A percentile compares a stretch with the other conserved stretches of the same genome.
phyloP scores from a whole-genome alignment of 495 filamentous ascomycete species.

The Pseudoneurospora amorphoporcata region DNA sequence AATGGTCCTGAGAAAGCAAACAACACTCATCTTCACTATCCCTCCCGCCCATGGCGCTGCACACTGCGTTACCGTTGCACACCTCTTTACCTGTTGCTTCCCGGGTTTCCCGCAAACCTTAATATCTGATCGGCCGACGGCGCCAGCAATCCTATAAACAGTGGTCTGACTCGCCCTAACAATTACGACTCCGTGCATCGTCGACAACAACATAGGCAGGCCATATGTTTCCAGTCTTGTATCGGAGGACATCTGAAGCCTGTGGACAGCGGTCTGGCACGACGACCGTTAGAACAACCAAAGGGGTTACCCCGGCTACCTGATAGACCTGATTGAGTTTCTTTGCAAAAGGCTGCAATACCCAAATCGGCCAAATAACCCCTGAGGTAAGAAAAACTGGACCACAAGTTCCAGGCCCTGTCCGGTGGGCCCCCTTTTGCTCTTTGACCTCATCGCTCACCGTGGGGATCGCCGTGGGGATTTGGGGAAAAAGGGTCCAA shows the following conservation, averaged over 20 bases:
- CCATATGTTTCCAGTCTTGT: not conserved
- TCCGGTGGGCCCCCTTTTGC: not conserved
- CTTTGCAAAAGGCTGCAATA: not conserved
- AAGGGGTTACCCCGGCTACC: not conserved
- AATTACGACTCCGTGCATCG: not conserved
- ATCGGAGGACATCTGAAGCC: not conserved
- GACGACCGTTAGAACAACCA: not conserved
- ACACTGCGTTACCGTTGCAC: not conserved
- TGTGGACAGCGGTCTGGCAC: not conserved
- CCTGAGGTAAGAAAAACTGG: not conserved
- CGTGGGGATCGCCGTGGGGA: not conserved
- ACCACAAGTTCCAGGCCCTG: not conserved
- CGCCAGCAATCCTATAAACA: not conserved
- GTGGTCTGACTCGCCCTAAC: not conserved
- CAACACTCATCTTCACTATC: not conserved
- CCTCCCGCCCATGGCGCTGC: not conserved
- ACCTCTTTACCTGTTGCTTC: not conserved
- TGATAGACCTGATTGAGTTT: not conserved
- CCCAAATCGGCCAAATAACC: not conserved
- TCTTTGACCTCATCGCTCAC: not conserved
- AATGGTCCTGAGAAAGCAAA: not conserved
- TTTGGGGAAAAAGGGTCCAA: not conserved
- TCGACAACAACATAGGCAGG: not conserved
- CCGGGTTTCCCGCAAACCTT: not conserved
- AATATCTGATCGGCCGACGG: not conserved